These are phyloP conservation scores for Coemansia sp. DNA, from an alignment of 192 early-diverging fungal genomes.

Conservation along the genomic window DNA sequence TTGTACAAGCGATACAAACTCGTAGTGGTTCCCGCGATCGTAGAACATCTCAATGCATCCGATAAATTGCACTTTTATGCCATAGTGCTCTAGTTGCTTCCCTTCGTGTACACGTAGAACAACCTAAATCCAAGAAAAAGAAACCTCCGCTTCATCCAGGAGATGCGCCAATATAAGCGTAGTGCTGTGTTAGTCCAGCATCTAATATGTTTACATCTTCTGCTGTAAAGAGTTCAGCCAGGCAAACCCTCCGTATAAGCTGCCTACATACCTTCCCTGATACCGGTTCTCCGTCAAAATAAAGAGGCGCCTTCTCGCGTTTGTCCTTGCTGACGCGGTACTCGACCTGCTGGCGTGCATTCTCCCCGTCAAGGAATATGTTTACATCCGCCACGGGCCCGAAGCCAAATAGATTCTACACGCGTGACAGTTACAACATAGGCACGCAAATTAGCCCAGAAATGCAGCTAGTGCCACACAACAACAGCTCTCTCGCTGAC, in stretches of 20 bases:
- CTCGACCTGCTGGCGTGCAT: constrained; percentile 89
- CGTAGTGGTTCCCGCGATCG: constrained; percentile 91
- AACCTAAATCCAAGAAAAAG: constrained; percentile 15
- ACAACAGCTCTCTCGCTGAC: background rate
- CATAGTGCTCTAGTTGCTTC: constrained; percentile 96
- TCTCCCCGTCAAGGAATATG: constrained; percentile 78
- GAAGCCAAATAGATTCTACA: constrained; percentile 71
- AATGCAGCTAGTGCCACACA: background rate
- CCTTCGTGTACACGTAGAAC: constrained; percentile 66
- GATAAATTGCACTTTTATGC: constrained; percentile 99
- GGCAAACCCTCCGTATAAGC: background rate
- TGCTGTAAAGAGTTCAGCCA: background rate
- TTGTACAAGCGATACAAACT: constrained; percentile 90
- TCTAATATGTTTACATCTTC: background rate
- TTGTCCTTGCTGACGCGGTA: constrained; percentile 91
- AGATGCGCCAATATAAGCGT: background rate
- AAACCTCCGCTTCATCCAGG: background rate
- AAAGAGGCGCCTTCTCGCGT: constrained; percentile 89
- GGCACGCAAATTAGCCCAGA: background rate
- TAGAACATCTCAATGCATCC: constrained; percentile 96
- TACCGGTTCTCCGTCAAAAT: constrained; percentile 95
- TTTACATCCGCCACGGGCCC: constrained; percentile 86
- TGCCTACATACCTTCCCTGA: constrained; percentile 75
- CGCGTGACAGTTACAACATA: background rate
- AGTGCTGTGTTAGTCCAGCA: background rate